Evolutionary conservation across 2,329 filamentous ascomycete genomes (phyloP).

Genomic region (Colletotrichum cereale): DNA sequence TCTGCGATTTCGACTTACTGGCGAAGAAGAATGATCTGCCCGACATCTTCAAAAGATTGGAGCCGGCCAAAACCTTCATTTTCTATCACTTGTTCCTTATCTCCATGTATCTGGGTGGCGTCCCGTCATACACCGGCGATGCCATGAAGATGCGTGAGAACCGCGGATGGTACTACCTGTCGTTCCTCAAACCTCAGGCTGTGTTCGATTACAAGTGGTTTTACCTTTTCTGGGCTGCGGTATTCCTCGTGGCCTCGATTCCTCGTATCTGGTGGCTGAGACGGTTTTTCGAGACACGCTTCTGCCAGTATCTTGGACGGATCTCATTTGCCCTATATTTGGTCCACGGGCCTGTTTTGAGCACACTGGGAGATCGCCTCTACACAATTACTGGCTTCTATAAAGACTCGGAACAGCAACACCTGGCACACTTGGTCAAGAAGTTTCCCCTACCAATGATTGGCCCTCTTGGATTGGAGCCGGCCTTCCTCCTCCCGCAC

Average conservation of each 20-base stretch:
- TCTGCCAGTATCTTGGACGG: conserved; percentile 69
- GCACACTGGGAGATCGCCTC: conserved; percentile 65
- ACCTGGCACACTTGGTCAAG: conserved; percentile 69
- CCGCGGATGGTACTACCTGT: conserved; percentile 49
- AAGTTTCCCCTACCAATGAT: conserved; percentile 64
- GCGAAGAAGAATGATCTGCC: conserved; percentile 62
- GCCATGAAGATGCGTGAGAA: conserved; percentile 21
- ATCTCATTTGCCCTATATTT: conserved; percentile 73
- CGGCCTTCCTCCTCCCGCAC: conserved; percentile 70
- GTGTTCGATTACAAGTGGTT: conserved; percentile 66
- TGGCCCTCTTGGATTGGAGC: conserved; percentile 72
- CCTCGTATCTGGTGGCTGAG: conserved; percentile 54
- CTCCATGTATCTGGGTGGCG: conserved; percentile 49
- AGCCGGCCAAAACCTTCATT: conserved; percentile 63
- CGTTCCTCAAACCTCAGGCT: conserved; percentile 69
- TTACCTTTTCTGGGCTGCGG: conserved; percentile 53
- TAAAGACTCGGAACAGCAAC: conserved; percentile 60
- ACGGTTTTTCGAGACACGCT: conserved; percentile 61
- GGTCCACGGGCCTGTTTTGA: conserved; percentile 68
- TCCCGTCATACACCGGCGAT: conserved; percentile 42
- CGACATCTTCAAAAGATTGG: conserved; percentile 57
- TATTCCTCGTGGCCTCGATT: conserved; percentile 52
- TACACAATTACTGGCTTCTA: conserved; percentile 72
- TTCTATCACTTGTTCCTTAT: conserved; percentile 54
- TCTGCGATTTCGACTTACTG: conserved; percentile 57